phyloP scores from a whole-genome alignment of 768 basidiomycete species.

The Lepiota venenata region DNA sequence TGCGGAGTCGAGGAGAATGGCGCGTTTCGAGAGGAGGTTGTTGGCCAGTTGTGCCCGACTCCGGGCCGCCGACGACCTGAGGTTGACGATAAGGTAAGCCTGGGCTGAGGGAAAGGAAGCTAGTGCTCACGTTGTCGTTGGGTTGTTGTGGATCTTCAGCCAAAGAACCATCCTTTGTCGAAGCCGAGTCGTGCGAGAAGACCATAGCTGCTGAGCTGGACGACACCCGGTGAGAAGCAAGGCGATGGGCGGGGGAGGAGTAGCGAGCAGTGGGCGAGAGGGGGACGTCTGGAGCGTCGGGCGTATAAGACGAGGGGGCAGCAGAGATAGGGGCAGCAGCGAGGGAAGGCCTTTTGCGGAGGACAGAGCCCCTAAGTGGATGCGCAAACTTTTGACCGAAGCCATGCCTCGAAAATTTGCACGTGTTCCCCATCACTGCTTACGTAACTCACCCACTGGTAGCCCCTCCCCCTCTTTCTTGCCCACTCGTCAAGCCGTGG shows the following conservation, averaged over 20 bases:
- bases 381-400: slow-evolving; percentile 7
- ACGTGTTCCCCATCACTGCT: slow-evolving; percentile 4
- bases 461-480: no score
- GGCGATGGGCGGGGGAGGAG: background rate
- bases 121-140: background rate
- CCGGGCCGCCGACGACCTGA: slow-evolving; percentile 2
- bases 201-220: background rate
- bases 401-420: slow-evolving; percentile 4
- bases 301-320: background rate
- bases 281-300: background rate
- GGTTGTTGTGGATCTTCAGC: background rate
- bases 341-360: slow-evolving; percentile 7
- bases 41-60: background rate
- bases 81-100: background rate
- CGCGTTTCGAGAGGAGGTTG: background rate
- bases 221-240: background rate
- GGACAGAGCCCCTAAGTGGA: slow-evolving; percentile 7
- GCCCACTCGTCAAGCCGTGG: background rate
- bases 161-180: background rate
- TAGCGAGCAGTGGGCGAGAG: background rate
- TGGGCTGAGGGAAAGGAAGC: background rate
- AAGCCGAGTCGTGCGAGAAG: background rate
- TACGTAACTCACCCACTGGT: background rate
- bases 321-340: slow-evolving; percentile 2
- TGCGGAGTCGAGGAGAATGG: slow-evolving; percentile 25